These are phyloP conservation scores for Diophrys appendiculata DNA, from an alignment of 73 alveolate genomes.

Conservation along the genomic window DNA sequence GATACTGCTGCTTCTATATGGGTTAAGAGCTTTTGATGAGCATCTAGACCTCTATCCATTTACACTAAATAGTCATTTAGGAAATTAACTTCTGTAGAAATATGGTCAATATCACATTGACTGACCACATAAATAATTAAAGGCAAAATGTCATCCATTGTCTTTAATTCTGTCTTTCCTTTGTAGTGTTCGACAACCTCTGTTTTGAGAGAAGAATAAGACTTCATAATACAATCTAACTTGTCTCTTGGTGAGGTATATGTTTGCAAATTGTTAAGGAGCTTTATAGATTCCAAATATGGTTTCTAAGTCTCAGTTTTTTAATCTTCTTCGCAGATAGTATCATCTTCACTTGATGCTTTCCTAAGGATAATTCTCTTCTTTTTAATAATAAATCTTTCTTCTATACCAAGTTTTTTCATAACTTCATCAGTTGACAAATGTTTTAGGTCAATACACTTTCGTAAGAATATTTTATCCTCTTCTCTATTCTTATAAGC, in stretches of 20 bases:
- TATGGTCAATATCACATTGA: not conserved
- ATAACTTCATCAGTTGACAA: constrained; percentile 36
- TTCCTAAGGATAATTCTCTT: not conserved
- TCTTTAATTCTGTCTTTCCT: constrained; percentile 51
- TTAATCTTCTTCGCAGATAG: not conserved
- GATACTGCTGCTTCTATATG: not conserved
- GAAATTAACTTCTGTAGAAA: not conserved
- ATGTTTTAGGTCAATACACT: constrained; percentile 12
- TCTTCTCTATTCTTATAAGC: constrained; percentile 31
- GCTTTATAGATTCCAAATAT: not conserved
- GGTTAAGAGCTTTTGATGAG: not conserved
- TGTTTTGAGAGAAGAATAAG: constrained; percentile 30
- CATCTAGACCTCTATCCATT: not conserved
- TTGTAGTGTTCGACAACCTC: constrained; percentile 44
- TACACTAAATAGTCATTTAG: not conserved
- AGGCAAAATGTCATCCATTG: constrained; percentile 60
- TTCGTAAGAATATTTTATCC: constrained; percentile 40
- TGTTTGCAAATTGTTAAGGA: not conserved
- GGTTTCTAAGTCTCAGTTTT: not conserved
- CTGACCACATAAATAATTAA: constrained; percentile 40
- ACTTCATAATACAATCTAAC: constrained; percentile 26
- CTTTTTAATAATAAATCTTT: not conserved
- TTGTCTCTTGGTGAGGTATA: constrained; percentile 52
- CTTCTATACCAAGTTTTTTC: constrained; percentile 34
- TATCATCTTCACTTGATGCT: not conserved